A percentile compares a stretch with the other conserved stretches of the same genome.
phyloP scores from a whole-genome alignment of 1,139 yeast species.

The Candida sp. region DNA sequence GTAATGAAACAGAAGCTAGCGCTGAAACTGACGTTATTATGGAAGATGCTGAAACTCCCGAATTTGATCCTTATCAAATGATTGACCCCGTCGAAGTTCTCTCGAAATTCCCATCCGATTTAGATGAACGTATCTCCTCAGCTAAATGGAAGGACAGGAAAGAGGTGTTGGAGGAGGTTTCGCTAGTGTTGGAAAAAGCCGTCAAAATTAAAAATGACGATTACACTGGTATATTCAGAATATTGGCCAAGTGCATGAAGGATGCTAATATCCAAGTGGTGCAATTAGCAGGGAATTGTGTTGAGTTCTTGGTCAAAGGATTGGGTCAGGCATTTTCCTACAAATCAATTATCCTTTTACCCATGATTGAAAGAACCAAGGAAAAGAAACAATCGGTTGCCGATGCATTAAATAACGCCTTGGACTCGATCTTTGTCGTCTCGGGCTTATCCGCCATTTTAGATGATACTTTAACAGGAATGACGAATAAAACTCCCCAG shows the following conservation, averaged over 20 bases:
- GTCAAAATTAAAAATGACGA: constrained; percentile 44
- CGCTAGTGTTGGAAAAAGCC: constrained; percentile 51
- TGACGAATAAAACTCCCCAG: constrained; percentile 82
- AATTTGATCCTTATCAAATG: constrained; percentile 35
- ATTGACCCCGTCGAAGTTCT: constrained; percentile 55
- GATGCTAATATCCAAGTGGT: constrained; percentile 94
- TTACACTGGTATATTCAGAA: constrained; percentile 56
- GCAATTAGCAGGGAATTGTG: constrained; percentile 70
- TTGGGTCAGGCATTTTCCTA: constrained; percentile 58
- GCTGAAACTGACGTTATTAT: constrained; percentile 40
- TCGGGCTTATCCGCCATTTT: constrained; percentile 49
- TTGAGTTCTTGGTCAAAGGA: constrained; percentile 64
- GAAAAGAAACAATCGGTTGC: constrained; percentile 83
- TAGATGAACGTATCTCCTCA: constrained; percentile 53
- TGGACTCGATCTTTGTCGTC: constrained; percentile 58
- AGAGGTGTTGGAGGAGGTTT: constrained; percentile 74
- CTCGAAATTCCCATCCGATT: constrained; percentile 61
- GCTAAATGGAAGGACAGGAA: constrained; percentile 91
- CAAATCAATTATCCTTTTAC: constrained; percentile 49
- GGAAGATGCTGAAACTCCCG: constrained; percentile 28
- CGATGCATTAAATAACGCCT: constrained; percentile 61
- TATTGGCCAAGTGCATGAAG: constrained; percentile 70
- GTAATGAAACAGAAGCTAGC: constrained; percentile 10
- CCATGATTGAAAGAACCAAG: constrained; percentile 78
- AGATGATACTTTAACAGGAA: constrained; percentile 55